phyloP scores from a whole-genome alignment of 768 basidiomycete genomes.

The Tubosaeta sp. region DNA sequence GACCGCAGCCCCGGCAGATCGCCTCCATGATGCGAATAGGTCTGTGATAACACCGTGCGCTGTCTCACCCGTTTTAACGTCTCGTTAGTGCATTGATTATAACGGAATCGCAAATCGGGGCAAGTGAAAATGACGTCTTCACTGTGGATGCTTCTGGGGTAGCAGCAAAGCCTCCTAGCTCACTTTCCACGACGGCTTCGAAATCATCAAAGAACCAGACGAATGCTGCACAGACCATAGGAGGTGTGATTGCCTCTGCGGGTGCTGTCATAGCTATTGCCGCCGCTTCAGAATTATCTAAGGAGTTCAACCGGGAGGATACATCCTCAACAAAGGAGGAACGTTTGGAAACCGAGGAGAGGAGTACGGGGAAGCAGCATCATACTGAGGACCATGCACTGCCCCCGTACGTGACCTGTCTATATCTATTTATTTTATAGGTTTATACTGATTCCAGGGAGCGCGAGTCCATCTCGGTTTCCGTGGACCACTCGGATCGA shows the following conservation, averaged over 20 bases:
- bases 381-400: background rate
- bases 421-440: background rate
- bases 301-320: background rate
- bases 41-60: background rate
- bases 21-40: background rate
- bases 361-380: background rate
- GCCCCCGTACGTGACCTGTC: conserved; percentile 4
- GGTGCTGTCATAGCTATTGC: background rate
- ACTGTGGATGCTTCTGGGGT: background rate
- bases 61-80: background rate
- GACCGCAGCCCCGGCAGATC: background rate
- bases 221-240: background rate
- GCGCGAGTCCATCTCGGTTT: background rate
- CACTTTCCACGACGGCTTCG: background rate
- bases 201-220: background rate
- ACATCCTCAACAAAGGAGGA: background rate
- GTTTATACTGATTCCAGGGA: conserved; percentile 1
- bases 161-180: background rate
- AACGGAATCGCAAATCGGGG: background rate
- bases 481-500: background rate
- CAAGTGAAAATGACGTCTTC: background rate
- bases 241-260: background rate
- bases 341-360: background rate
- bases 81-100: background rate
- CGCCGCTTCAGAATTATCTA: background rate